These are phyloP conservation scores for Hansenula anomala DNA, from an alignment of 1,139 yeast species.

Conservation along the genomic window DNA sequence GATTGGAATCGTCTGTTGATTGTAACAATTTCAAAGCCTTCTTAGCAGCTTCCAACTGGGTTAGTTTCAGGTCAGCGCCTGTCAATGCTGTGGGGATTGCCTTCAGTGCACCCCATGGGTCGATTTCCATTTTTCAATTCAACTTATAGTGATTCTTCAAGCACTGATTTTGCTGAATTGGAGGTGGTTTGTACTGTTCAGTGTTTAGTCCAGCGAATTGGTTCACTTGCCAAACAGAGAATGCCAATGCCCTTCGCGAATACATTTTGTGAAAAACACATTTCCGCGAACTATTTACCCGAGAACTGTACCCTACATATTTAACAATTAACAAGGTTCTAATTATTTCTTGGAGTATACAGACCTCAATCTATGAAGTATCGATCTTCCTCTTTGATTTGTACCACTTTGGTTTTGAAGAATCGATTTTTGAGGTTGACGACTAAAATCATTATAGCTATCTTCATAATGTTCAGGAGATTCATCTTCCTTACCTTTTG, in stretches of 20 bases:
- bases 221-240: not conserved
- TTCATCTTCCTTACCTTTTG: too few relatives aligned
- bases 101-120: constrained; percentile 21
- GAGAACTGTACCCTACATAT: too few relatives aligned
- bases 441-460: too few relatives aligned
- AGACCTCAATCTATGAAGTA: not conserved
- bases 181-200: not conserved
- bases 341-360: too few relatives aligned
- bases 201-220: too few relatives aligned
- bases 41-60: constrained; percentile 43
- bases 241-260: too few relatives aligned
- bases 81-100: constrained; percentile 10
- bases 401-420: not conserved
- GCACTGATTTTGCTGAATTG: not conserved
- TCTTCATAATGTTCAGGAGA: too few relatives aligned
- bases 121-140: constrained; percentile 16
- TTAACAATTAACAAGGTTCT: too few relatives aligned
- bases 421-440: not conserved
- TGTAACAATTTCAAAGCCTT: constrained; percentile 31
- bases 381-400: not conserved
- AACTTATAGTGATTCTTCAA: too few relatives aligned
- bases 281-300: too few relatives aligned
- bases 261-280: too few relatives aligned
- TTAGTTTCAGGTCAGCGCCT: constrained; percentile 34
- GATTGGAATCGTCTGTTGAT: constrained; percentile 19